These are phyloP conservation scores for Aspergillus saccharolyticus DNA, from an alignment of 495 filamentous ascomycete genomes.

Conservation along the genomic window DNA sequence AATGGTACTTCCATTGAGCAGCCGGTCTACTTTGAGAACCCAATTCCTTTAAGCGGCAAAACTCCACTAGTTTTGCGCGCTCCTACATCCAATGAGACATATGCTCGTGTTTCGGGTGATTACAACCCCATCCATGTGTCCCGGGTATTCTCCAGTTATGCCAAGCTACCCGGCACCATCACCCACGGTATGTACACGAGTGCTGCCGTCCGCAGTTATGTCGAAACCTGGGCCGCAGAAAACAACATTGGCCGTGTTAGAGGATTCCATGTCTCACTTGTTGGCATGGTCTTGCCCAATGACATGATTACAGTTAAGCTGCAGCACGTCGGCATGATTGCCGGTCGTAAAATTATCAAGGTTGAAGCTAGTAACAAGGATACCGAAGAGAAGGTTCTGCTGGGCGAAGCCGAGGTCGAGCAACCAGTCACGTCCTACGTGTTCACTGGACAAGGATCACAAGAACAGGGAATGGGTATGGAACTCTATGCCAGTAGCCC, in stretches of 20 bases:
- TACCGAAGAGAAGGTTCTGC: constrained; percentile 88
- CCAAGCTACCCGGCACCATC: constrained; percentile 91
- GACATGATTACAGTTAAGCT: constrained; percentile 90
- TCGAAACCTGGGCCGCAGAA: constrained; percentile 98
- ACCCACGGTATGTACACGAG: constrained; percentile 99
- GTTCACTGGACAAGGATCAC: constrained; percentile 96
- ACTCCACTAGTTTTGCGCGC: constrained; percentile 79
- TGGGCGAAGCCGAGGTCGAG: constrained; percentile 96
- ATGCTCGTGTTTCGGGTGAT: constrained; percentile 94
- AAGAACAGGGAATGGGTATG: constrained; percentile 99
- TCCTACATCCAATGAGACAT: constrained; percentile 96
- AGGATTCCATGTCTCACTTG: constrained; percentile 90
- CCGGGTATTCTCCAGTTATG: constrained; percentile 90
- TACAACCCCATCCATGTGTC: constrained; percentile 99
- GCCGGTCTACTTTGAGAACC: constrained; percentile 93
- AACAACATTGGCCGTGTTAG: constrained; percentile 97
- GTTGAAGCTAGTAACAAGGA: constrained; percentile 91
- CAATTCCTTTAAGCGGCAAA: constrained; percentile 92
- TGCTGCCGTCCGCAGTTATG: constrained; percentile 93
- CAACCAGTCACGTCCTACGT: constrained; percentile 97
- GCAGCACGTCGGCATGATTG: constrained; percentile 95
- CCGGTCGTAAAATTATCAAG: constrained; percentile 98
- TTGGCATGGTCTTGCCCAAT: constrained; percentile 97
- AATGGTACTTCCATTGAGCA: constrained; percentile 93
- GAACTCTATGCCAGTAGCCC: constrained; percentile 89